These are phyloP conservation scores for Xylaria sp. DNA, from an alignment of 2,329 filamentous ascomycete species.

Conservation along the genomic window DNA sequence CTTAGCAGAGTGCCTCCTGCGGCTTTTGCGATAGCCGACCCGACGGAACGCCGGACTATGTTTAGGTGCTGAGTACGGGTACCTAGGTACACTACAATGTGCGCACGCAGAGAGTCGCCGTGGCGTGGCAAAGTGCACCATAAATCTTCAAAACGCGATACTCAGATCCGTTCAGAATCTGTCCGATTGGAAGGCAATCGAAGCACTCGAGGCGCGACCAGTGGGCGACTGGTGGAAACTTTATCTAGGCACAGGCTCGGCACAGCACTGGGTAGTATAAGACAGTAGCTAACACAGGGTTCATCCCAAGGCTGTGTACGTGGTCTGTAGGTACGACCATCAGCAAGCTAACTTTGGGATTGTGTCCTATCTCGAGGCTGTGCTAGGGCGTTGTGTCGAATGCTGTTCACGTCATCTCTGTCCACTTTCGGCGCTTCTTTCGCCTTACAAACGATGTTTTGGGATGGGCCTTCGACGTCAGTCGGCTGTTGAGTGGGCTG, in stretches of 20 bases:
- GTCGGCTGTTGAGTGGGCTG: conserved; percentile 31
- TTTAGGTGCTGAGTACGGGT: conserved; percentile 10
- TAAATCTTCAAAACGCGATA: conserved; percentile 1
- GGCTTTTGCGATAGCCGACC: conserved; percentile 16
- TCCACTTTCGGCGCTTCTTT: conserved; percentile 25
- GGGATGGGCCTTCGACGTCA: conserved; percentile 24
- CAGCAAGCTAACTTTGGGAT: conserved; percentile 3
- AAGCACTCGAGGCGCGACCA: conserved; percentile 11
- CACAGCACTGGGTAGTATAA: conserved; percentile 1
- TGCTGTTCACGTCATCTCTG: conserved; percentile 41
- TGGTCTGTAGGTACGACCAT: conserved; percentile 2
- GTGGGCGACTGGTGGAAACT: conserved; percentile 5
- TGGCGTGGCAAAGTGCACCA: not conserved
- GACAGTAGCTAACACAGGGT: conserved; percentile 5
- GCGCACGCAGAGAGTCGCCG: not conserved
- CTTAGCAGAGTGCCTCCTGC: conserved; percentile 6
- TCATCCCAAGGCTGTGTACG: conserved; percentile 15
- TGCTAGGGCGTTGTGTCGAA: conserved; percentile 20
- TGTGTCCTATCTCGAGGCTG: conserved; percentile 15
- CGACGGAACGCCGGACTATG: conserved; percentile 23
- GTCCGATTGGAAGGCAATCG: conserved; percentile 15
- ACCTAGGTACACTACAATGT: not conserved
- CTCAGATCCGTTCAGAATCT: conserved; percentile 12
- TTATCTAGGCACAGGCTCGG: conserved; percentile 1
- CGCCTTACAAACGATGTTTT: conserved; percentile 5